These are phyloP conservation scores for Myriosclerotinia scirpicola DNA, from an alignment of 2,329 filamentous ascomycete genomes.

Conservation along the genomic window DNA sequence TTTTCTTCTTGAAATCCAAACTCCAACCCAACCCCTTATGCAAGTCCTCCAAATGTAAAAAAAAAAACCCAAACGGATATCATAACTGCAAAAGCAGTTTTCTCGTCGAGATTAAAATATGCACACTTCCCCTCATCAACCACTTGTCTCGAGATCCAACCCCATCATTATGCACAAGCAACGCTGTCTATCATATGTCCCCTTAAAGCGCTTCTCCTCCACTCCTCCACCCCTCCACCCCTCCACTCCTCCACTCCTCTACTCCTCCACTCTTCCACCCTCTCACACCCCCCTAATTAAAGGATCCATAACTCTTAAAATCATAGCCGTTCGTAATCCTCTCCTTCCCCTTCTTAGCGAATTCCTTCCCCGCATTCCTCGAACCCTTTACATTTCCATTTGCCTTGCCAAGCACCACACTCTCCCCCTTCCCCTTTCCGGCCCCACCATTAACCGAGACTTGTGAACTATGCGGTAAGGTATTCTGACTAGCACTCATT, in stretches of 20 bases:
- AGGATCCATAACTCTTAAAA: slow-evolving; percentile 17
- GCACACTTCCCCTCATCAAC: no score
- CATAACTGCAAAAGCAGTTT: not conserved
- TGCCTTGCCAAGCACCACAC: not conserved
- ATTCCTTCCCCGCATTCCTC: slow-evolving; percentile 22
- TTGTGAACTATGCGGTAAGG: not conserved
- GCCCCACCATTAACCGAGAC: slow-evolving; percentile 10
- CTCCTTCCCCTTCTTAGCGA: slow-evolving; percentile 15
- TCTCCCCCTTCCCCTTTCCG: not conserved
- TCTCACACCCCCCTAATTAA: slow-evolving; percentile 12
- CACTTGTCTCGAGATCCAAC: not conserved
- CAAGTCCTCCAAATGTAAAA: not conserved
- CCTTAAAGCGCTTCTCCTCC: not conserved
- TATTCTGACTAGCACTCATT: slow-evolving; percentile 1
- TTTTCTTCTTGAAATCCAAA: not conserved
- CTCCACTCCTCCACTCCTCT: not conserved
- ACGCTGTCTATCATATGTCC: not conserved
- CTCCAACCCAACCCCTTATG: not conserved
- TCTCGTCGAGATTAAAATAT: not conserved
- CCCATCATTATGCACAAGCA: slow-evolving; percentile 12
- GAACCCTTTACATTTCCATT: slow-evolving; percentile 15
- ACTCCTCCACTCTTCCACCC: not conserved
- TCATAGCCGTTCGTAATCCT: slow-evolving; percentile 23
- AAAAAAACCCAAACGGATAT: slow-evolving; percentile 12
- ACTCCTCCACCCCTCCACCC: not conserved